These are phyloP conservation scores for Wickerhamiella pararugosa DNA, from an alignment of 1,139 yeast genomes.

Conservation along the genomic window DNA sequence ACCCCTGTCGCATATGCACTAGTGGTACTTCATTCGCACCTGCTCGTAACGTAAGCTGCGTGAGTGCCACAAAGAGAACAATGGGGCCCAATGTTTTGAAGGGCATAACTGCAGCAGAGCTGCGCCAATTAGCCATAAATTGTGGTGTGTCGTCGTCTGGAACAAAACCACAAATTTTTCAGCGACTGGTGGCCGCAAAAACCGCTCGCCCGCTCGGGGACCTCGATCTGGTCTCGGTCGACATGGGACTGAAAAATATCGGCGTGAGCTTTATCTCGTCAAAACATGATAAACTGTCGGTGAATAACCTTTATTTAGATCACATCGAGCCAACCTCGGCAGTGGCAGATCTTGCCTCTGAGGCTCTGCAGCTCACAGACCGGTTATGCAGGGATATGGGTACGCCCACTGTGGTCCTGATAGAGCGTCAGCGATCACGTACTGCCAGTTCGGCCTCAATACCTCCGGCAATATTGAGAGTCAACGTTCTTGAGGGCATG, in stretches of 20 bases:
- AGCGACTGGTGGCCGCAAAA: conserved; percentile 6
- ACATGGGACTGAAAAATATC: conserved; percentile 32
- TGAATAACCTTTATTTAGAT: conserved; percentile 25
- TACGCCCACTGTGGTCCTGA: conserved; percentile 30
- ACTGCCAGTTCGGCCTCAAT: conserved; percentile 33
- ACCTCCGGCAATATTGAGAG: conserved; percentile 36
- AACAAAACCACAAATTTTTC: conserved; percentile 14
- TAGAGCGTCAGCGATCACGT: conserved; percentile 44
- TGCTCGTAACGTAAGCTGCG: too few relatives aligned
- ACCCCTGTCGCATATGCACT: too few relatives aligned
- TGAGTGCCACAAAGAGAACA: too few relatives aligned
- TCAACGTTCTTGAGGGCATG: conserved; percentile 40
- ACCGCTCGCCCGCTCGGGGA: background rate
- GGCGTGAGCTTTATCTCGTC: conserved; percentile 24
- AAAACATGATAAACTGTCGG: conserved; percentile 2
- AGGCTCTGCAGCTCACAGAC: conserved; percentile 15
- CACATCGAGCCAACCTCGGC: conserved; percentile 23
- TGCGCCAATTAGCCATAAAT: conserved; percentile 35
- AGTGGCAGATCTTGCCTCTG: conserved; percentile 18
- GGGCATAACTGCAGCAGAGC: background rate
- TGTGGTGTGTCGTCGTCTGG: conserved; percentile 19
- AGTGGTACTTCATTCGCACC: too few relatives aligned
- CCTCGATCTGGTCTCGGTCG: conserved; percentile 25
- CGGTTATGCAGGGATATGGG: conserved; percentile 3
- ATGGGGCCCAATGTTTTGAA: too few relatives aligned